These are phyloP conservation scores for Trebouxiophyceae sp. DNA, from an alignment of 163 green algal species.

Conservation along the genomic window DNA sequence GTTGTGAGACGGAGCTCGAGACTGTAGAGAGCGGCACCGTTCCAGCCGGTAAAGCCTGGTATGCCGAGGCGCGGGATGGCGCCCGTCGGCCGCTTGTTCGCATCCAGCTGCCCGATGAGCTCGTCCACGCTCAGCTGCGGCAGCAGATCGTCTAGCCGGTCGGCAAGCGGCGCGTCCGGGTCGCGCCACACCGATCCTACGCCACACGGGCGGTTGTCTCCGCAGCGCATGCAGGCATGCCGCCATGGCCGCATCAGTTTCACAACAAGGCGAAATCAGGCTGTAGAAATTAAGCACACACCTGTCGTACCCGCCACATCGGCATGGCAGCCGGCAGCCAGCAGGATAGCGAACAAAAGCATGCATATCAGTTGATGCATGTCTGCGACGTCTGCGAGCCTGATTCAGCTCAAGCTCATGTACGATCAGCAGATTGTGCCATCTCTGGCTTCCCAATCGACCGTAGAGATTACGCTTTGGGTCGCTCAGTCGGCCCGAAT, in stretches of 20 bases:
- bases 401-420: too few relatives aligned
- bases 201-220: not conserved
- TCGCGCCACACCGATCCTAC: not conserved
- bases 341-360: too few relatives aligned
- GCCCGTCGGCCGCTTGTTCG: slow-evolving; percentile 6
- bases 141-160: slow-evolving; percentile 12
- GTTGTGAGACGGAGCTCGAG: too few relatives aligned
- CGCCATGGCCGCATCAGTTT: too few relatives aligned
- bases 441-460: too few relatives aligned
- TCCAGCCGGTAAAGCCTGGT: slow-evolving; percentile 24
- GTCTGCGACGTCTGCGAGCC: too few relatives aligned
- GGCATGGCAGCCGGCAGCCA: not conserved
- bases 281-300: not conserved
- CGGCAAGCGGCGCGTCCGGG: not conserved
- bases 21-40: slow-evolving; percentile 17
- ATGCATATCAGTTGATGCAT: not conserved
- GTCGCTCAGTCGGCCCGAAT: too few relatives aligned
- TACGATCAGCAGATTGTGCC: too few relatives aligned
- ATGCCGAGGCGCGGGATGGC: slow-evolving; percentile 22
- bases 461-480: too few relatives aligned
- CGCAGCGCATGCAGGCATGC: too few relatives aligned
- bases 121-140: slow-evolving; percentile 20
- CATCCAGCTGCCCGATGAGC: slow-evolving; percentile 23
- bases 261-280: too few relatives aligned
- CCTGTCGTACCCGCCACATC: not conserved